phyloP scores from a whole-genome alignment of 768 basidiomycete species.

The Auricularia sp. region DNA sequence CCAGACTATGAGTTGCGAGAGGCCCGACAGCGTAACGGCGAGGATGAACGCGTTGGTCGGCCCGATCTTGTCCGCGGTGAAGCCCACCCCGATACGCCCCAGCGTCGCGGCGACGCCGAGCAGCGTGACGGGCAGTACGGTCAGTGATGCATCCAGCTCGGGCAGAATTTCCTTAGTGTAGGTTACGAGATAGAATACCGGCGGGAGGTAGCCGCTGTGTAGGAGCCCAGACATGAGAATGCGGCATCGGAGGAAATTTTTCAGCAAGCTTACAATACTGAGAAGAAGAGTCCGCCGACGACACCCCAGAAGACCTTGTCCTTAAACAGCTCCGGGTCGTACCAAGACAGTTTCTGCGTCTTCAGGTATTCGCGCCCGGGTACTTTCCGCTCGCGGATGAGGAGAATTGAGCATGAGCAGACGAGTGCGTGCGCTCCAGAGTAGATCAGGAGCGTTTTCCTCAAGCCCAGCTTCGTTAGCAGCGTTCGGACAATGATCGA shows the following conservation, averaged over 20 bases:
- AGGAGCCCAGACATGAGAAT: no score
- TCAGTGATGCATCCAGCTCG: slow-evolving; percentile 8
- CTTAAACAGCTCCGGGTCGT: slow-evolving; percentile 6
- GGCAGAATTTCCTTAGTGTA: slow-evolving; percentile 13
- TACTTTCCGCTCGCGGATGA: slow-evolving; percentile 21
- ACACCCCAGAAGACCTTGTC: slow-evolving; percentile 23
- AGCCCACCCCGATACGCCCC: slow-evolving; percentile 26
- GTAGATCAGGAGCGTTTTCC: slow-evolving; percentile 23
- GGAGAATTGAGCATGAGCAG: slow-evolving; percentile 18
- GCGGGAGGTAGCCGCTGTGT: slow-evolving; percentile 10
- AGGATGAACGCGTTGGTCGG: slow-evolving; percentile 30
- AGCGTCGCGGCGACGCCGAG: slow-evolving; percentile 19
- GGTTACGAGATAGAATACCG: slow-evolving; percentile 16
- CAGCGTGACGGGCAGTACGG: slow-evolving; percentile 13
- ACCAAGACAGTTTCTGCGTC: slow-evolving; percentile 3
- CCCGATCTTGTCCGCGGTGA: slow-evolving; percentile 28
- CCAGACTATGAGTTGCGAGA: slow-evolving; percentile 30
- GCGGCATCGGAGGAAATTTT: no score
- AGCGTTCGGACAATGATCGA: slow-evolving; percentile 11
- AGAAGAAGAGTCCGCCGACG: slow-evolving; percentile 20
- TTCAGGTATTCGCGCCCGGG: slow-evolving; percentile 1
- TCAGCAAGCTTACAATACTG: slow-evolving; percentile 7
- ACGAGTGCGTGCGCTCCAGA: slow-evolving; percentile 18
- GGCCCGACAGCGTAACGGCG: slow-evolving; percentile 24
- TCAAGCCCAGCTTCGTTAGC: slow-evolving; percentile 20